Evolutionary conservation across 2,329 filamentous ascomycete genomes (phyloP).

Genomic region (Tolypocladium pustulatum): DNA sequence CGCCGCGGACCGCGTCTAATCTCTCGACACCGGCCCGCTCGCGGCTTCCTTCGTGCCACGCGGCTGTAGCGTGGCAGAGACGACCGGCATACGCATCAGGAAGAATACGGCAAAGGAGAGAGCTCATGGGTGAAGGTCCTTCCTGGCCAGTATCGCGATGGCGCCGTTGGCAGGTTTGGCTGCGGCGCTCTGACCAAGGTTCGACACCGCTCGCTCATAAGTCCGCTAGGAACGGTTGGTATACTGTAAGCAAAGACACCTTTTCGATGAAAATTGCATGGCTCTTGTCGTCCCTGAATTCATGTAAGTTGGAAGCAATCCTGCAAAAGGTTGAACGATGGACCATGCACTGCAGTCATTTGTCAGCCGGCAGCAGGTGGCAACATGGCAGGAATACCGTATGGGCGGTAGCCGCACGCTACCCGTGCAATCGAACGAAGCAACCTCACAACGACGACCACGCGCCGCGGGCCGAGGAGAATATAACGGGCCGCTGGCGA

Average conservation of each 20-base stretch:
- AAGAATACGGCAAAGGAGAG: background rate
- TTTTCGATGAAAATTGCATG: background rate
- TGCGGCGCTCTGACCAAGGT: background rate
- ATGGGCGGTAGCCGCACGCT: background rate
- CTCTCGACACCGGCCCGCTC: background rate
- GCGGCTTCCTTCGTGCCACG: background rate
- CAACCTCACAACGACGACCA: background rate
- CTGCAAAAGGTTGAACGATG: no score
- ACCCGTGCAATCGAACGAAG: background rate
- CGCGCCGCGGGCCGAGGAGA: background rate
- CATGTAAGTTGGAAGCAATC: background rate
- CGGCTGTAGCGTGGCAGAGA: background rate
- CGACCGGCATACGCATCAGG: background rate
- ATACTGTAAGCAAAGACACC: background rate
- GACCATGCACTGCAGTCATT: background rate
- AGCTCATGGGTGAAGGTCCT: background rate
- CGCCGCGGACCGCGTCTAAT: background rate
- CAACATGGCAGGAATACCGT: background rate
- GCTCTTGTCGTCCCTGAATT: background rate
- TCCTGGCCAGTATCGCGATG: background rate
- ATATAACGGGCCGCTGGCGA: background rate
- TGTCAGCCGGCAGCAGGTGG: background rate
- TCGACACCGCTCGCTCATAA: background rate
- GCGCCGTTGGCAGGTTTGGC: background rate
- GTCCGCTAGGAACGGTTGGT: background rate